Conservation (phyloP, 768 basidiomycete genomes). For the Lactifluus hygrophoroides region DNA sequence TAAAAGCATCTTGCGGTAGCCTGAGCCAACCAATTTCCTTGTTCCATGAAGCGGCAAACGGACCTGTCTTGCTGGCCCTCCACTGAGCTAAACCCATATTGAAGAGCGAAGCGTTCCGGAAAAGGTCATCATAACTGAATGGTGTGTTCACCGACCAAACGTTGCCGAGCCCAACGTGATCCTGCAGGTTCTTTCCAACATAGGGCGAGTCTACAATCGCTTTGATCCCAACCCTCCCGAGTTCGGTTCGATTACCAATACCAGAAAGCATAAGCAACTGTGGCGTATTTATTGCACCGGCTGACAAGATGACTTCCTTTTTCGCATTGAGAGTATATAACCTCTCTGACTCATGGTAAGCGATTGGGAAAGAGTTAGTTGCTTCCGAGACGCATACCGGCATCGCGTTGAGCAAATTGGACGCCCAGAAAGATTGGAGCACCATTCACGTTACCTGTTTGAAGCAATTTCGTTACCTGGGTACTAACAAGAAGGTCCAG, state of each 20-base stretch:
- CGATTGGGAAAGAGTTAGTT: neutral
- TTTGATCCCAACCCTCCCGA: neutral
- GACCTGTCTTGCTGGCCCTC: neutral
- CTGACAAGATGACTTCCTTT: constrained; percentile 18
- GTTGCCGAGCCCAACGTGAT: no score
- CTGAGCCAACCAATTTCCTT: constrained; percentile 23
- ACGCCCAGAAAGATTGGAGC: neutral
- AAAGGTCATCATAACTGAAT: no score
- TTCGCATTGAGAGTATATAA: neutral
- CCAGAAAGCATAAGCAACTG: constrained; percentile 23
- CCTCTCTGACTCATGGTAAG: neutral
- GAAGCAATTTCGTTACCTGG: neutral
- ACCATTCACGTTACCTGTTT: neutral
- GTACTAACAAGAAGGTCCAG: constrained; percentile 4
- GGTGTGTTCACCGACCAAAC: no score
- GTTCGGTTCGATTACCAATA: constrained; percentile 15
- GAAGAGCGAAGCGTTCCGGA: no score
- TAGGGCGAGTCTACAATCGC: no score
- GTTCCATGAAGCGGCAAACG: neutral
- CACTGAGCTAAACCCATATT: constrained; percentile 18
- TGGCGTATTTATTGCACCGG: constrained; percentile 20
- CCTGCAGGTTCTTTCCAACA: no score
- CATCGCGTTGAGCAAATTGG: neutral
- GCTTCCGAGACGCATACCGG: neutral
- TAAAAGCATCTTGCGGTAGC: constrained; percentile 8